Base-by-base conservation (phyloP, 176 grass and related monocot species). In the Juncus effusus region DNA sequence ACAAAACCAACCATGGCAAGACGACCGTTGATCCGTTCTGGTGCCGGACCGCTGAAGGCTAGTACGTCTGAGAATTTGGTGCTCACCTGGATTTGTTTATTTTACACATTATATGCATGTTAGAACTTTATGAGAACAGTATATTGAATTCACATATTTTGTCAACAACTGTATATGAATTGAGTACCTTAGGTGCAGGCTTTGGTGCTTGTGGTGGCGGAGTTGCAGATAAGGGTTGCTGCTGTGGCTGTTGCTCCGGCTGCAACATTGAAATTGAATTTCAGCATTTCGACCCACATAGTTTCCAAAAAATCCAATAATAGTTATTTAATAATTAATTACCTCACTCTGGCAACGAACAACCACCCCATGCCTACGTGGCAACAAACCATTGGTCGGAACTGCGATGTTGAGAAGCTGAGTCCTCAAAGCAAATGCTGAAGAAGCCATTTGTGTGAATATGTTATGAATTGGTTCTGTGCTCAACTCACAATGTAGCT, bases 11-110 rank as follows among this genome's bases (percentile, higher is more conserved):
- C 6, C 75, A 78, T 68, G 38, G 75, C 75, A 14, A 68, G 53
- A 53, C 75, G 49, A 4, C 75, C 75, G 16, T 78, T 78, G 54
- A 78, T 78, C 13, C 63, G 54, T 40, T 78, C 75, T 4, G 75
- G 75, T 49, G 63, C 75, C 51, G 64, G 75, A 45, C 75, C 75
- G 2, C 75, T 78, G 64, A 78, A 78, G 4, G 75, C 75, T 12
- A 68, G 63, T 41, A 78, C 19, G 1, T 78, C 75, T 0, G 40
- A 61, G 62, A 78, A 78, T 3, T 78, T 78, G 63, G 63, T 78
- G 54, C 63, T 78, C 64, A 59, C 64, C 64, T 78, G 19, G 15
- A 38, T 5, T 8, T 51, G 5, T 73, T 36, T 39, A 40, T 45
- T 5, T 45, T 45, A 59, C 9, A 19, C 11, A 10, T 16, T 49